Conservation (phyloP, 306 rosid genomes). For the Inga laurina region DNA sequence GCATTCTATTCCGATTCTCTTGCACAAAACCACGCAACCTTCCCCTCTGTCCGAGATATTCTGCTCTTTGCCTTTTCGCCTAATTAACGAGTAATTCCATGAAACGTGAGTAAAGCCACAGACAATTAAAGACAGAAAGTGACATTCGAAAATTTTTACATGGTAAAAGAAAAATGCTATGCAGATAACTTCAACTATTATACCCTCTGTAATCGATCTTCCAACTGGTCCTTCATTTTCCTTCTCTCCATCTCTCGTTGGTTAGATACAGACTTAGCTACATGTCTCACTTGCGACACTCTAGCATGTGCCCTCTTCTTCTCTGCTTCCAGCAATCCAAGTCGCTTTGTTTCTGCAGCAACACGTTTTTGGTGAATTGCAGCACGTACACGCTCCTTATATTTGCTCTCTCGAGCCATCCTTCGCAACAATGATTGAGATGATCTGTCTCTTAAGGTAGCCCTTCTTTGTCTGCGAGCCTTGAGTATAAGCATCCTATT, state of each 20-base stretch:
- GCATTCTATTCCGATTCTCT: constrained; percentile 55
- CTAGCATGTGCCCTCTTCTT: constrained; percentile 85
- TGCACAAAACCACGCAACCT: constrained; percentile 47
- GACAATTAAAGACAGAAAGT: neutral
- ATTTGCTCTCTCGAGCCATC: constrained; percentile 83
- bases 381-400: constrained; percentile 86
- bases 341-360: constrained; percentile 89
- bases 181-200: constrained; percentile 24
- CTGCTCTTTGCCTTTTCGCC: constrained; percentile 94
- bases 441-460: constrained; percentile 82
- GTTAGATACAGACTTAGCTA: constrained; percentile 78
- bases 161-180: neutral
- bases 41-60: constrained; percentile 84
- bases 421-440: constrained; percentile 81
- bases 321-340: constrained; percentile 80
- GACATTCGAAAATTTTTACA: neutral
- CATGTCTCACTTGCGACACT: constrained; percentile 68
- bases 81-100: constrained; percentile 31
- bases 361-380: constrained; percentile 88
- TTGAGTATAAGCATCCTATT: constrained; percentile 87
- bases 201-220: constrained; percentile 93
- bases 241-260: constrained; percentile 92
- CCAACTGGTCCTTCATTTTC: constrained; percentile 76
- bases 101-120: neutral
- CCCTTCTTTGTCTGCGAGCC: constrained; percentile 86